phyloP scores from a whole-genome alignment of 2,329 filamentous ascomycete species.

The Cryphonectria parasitica region DNA sequence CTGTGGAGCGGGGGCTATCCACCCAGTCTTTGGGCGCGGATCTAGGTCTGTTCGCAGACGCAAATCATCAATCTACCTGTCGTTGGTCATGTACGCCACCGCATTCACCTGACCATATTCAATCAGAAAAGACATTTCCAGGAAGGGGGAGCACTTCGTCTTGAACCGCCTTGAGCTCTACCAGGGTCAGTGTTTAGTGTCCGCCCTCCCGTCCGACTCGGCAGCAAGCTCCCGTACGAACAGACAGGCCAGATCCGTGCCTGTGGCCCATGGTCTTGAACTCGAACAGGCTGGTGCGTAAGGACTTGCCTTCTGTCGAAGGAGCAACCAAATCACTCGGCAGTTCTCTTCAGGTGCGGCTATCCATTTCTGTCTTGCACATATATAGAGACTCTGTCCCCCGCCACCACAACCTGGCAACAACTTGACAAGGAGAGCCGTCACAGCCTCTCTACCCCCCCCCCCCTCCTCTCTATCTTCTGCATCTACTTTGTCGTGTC shows the following conservation, averaged over 20 bases:
- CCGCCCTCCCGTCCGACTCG: conserved; percentile 28
- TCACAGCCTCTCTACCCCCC: conserved; percentile 11
- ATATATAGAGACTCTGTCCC: conserved; percentile 32
- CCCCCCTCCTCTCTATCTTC: conserved; percentile 17
- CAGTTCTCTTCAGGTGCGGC: conserved; percentile 27
- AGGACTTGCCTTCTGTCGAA: conserved; percentile 23
- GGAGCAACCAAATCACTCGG: conserved; percentile 21
- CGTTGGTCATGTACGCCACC: conserved; percentile 22
- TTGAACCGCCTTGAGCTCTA: conserved; percentile 16
- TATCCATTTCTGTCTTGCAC: conserved; percentile 12
- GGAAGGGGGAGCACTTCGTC: background rate
- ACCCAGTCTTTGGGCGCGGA: conserved; percentile 18
- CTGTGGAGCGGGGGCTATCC: conserved; percentile 16
- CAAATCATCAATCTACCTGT: conserved; percentile 17
- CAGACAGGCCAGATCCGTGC: conserved; percentile 25
- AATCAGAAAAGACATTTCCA: conserved; percentile 10
- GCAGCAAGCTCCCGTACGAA: conserved; percentile 31
- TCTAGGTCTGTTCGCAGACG: conserved; percentile 18
- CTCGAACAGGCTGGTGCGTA: conserved; percentile 24
- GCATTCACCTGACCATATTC: conserved; percentile 15
- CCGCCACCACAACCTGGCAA: conserved; percentile 22
- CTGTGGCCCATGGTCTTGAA: conserved; percentile 18
- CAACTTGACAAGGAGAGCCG: conserved; percentile 16
- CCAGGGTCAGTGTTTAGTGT: conserved; percentile 24
- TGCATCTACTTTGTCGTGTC: conserved; percentile 20